Evolutionary conservation across 345 rosid species (phyloP), one percentile per base, ranked within the genome.

Genomic region (Durio zibethinus): DNA sequence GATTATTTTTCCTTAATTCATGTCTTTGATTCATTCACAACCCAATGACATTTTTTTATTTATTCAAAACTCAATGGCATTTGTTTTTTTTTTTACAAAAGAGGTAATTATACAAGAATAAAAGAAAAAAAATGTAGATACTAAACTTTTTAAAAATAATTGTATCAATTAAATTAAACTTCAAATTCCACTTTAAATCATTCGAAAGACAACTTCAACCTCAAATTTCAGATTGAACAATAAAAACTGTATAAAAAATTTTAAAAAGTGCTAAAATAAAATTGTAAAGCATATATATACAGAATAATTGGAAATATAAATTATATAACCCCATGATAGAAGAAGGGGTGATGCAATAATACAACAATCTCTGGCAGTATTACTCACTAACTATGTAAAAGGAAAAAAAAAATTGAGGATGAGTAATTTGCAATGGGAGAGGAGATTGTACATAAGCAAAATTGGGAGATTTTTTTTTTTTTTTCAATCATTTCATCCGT

Each of bases 401-500:
- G 7, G 12, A 20, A 3, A 25, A 79, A 79, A 20, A 64, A 31
- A 7, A 18, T 0, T 53, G 60, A 15, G 21, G 12, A 71, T 10
- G 36, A 25, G 6, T 77, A 62, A 77, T 60, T 67, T 23, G 73
- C 65, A 21, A 53, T 6, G 75, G 18, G 60, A 64, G 75, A 1
- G 73, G 31, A 31, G 68, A 6, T 73, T 20, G 6, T 64, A 23
- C 66, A 62, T 61, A 12, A 57, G 48, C 89, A 88, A 84, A 88
- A 86, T 73, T 80, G 79, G 83, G 86, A 66, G 75, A 57, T 18
- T 1, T 7, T 2, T 67, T 0, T 69, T 23, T 18, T 1, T 7
- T 2, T 67, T 0, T 69, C 38, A 47, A 8, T 63, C 14, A 23
- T 15, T 31, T 21, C 14, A 43, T 63, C 73, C 72, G 82, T 75